Conservation (phyloP, 768 basidiomycete species). For the Leccinellum rugosiceps region DNA sequence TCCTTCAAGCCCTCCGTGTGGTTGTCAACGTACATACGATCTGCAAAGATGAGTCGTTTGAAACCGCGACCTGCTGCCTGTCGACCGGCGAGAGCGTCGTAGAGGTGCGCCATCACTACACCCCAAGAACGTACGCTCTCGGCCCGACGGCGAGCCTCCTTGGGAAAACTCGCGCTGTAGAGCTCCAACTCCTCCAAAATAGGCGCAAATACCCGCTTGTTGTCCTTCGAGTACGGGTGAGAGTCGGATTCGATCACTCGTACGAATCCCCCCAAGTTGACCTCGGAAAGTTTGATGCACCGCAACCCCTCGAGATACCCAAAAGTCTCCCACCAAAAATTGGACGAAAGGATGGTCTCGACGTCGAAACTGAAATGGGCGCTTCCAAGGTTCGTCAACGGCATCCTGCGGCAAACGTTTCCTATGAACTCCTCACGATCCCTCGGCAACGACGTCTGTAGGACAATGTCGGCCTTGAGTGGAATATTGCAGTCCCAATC, state of each 20-base stretch:
- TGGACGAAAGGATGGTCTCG: constrained; percentile 2
- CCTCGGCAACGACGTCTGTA: constrained; percentile 2
- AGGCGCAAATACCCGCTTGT: constrained; percentile 12
- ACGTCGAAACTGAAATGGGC: constrained; percentile 10
- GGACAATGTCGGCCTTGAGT: constrained; percentile 14
- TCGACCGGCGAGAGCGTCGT: constrained; percentile 16
- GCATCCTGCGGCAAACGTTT: constrained; percentile 11
- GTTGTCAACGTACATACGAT: constrained; percentile 10
- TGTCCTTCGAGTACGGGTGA: background rate
- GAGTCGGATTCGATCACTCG: background rate
- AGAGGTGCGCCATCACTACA: constrained; percentile 8
- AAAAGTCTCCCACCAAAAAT: constrained; percentile 19
- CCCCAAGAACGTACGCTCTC: constrained; percentile 2
- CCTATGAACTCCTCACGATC: constrained; percentile 14
- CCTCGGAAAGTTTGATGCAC: constrained; percentile 8
- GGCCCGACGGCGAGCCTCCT: background rate
- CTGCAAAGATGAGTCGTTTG: constrained; percentile 6
- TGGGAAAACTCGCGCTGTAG: constrained; percentile 4
- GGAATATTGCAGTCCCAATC: constrained; percentile 21
- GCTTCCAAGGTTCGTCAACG: constrained; percentile 10
- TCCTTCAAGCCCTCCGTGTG: constrained; percentile 2
- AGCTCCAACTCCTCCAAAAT: constrained; percentile 16
- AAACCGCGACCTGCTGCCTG: constrained; percentile 9
- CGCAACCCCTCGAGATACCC: constrained; percentile 13
- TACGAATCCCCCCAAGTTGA: constrained; percentile 9